Conservation (phyloP, 768 basidiomycete genomes). For the Tylopilus sp. region DNA sequence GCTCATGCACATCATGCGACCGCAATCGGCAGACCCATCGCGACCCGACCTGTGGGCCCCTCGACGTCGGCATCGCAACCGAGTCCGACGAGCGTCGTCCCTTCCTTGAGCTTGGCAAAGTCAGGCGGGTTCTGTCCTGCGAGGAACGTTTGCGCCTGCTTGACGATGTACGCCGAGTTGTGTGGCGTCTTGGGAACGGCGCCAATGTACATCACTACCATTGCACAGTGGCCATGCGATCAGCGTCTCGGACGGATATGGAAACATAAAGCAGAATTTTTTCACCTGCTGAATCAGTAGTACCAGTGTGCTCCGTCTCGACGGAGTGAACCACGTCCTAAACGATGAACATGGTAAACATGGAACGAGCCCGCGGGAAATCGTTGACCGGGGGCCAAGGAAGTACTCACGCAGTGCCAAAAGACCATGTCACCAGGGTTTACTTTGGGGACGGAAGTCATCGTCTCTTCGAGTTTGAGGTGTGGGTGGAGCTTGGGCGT, state of each 20-base stretch:
- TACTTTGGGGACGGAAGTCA: constrained; percentile 70
- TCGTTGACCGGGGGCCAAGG: not conserved
- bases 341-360: constrained; percentile 12
- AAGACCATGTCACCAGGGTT: constrained; percentile 76
- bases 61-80: constrained; percentile 40
- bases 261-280: constrained; percentile 4
- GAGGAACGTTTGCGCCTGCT: constrained; percentile 62
- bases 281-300: constrained; percentile 55
- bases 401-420: constrained; percentile 61
- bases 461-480: constrained; percentile 56
- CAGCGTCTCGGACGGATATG: too few species aligned
- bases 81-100: constrained; percentile 37
- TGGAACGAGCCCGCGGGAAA: not conserved
- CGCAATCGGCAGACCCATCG: constrained; percentile 41
- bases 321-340: constrained; percentile 47
- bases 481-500: constrained; percentile 64
- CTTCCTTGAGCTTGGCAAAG: constrained; percentile 51
- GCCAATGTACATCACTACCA: constrained; percentile 72
- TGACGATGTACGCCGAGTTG: constrained; percentile 57
- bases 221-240: not conserved
- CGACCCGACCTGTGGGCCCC: constrained; percentile 32
- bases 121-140: constrained; percentile 65
- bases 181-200: constrained; percentile 63
- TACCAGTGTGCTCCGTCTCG: constrained; percentile 50
- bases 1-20: not conserved